Conservation (phyloP, 768 basidiomycete species). For the Suillus weaverae region DNA sequence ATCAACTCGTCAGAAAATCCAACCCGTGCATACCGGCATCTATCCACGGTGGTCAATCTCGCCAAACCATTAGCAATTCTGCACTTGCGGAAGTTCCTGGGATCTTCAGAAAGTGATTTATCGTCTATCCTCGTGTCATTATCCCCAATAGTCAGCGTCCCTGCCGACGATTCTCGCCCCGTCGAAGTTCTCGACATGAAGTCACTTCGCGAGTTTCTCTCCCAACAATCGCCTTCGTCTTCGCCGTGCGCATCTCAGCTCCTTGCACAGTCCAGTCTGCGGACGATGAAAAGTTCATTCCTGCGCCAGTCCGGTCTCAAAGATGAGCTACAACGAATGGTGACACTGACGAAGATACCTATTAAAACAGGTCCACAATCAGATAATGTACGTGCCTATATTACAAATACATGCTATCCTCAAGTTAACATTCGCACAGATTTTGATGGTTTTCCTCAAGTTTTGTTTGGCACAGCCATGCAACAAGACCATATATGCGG, state of each 20-base stretch:
- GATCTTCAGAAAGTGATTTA: neutral
- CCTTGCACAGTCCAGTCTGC: neutral
- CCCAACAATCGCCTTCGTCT: neutral
- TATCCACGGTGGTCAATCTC: constrained; percentile 2
- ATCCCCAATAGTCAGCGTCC: neutral
- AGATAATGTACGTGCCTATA: neutral
- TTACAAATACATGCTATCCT: neutral
- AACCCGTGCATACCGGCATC: neutral
- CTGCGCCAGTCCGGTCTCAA: neutral
- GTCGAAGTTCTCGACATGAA: neutral
- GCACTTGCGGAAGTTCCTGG: neutral
- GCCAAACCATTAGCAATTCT: neutral
- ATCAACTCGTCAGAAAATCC: neutral
- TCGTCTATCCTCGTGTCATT: neutral
- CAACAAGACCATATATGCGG: neutral
- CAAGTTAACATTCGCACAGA: neutral
- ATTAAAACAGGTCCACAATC: neutral
- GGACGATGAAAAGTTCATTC: neutral
- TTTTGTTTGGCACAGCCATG: neutral
- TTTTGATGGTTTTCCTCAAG: neutral
- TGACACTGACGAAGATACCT: neutral
- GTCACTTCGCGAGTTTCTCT: neutral
- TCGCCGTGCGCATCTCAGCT: neutral
- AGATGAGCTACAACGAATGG: neutral
- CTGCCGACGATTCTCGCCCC: neutral